Evolutionary conservation across 768 basidiomycete genomes (phyloP), one percentile per base, ranked within the genome.

Genomic region (Stropharia rugosoannulata): DNA sequence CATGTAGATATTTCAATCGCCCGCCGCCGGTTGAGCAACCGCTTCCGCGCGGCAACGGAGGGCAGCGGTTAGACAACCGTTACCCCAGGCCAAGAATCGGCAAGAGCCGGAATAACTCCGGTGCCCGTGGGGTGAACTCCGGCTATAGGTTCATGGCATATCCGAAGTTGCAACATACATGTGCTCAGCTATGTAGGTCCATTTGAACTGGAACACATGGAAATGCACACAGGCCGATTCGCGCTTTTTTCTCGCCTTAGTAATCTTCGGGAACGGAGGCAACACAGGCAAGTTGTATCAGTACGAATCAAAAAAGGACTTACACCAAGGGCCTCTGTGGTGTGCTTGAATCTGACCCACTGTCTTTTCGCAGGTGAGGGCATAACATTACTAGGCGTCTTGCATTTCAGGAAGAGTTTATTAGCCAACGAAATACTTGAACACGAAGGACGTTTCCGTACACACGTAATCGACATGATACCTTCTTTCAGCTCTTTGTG

Each of bases 311-410:
- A 12, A 48, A 22, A 55, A 35, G 13, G 37, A 62, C 68, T 56
- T 57, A 68, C 72, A 1, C 66, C 66, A 25, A 69, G 59, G 9
- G 63, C 55, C 49, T 64, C 61, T 13, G 47, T 39, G 40, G 62
- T 49, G 55, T 69, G 41, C 46, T 38, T 51, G 44, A 56, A 59
- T 43, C 49, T 57, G 27, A 40, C 16, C 47, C 18, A 19, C 29
- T 43, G 54, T 57, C 43, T 16, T 29, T 16, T 18, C 29, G 10
- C 43, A 15, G 13, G n/a, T 42, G 37, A 36, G 43, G 19, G 7
- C 32, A 11, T 40, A 27, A 37, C 5, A 35, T 37, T 25, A 29
- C 9, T 27, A 10, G 15, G 18, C 16, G 1, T 32, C 12, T 36
- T 16, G 16, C 22, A 2, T n/a, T 4, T 12, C n/a, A 35, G 25